Evolutionary conservation across 345 rosid species (phyloP), one percentile per base, ranked within the genome.

Genomic region (Populus deltoides): DNA sequence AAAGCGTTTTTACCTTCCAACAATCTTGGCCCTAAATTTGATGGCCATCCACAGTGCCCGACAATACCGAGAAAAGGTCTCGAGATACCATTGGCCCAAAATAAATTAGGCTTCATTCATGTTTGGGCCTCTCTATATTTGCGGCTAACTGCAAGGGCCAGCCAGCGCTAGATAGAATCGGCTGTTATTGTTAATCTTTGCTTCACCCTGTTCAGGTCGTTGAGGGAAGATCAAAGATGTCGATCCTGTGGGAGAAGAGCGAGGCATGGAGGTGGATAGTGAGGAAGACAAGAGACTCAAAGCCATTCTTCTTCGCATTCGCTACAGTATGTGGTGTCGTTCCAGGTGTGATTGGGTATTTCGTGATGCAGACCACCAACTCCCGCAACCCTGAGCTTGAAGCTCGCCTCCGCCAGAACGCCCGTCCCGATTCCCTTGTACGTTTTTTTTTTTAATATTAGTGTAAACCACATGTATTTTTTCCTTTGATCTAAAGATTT

Each of bases 311-410:
- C 90, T 82, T 93, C 57, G 81, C 93, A 13, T 94, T 96, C 82
- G 99, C 97, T 72, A 86, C 99, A 75, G 72, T 90, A 4, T 96
- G 99, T 77, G 97, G 97, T 71, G 95, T 96, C 71, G 87, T 96
- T 71, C 97, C 99, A 0, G 98, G 97, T 12, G 82, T 90, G 35
- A 85, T 96, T 47, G 99, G 99, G 71, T 96, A 93, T 75, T 85
- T 87, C 67, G 97, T 96, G 81, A 92, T 96, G 98, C 97, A 93
- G 88, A 22, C 81, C 81, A 96, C 99, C 57, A 92, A 83, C 82
- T 79, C 97, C 76, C 77, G 85, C 12, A 92, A 90, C 78, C 89
- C 93, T 5, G 87, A 92, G 83, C 93, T 96, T 47, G 99, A 96
- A 80, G 88, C 92, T 75, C 90, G 84, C 3, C 98, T 96, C 77